Conservation (phyloP, 1,284 basidiomycete genomes). For the Phylloporus sp. region DNA sequence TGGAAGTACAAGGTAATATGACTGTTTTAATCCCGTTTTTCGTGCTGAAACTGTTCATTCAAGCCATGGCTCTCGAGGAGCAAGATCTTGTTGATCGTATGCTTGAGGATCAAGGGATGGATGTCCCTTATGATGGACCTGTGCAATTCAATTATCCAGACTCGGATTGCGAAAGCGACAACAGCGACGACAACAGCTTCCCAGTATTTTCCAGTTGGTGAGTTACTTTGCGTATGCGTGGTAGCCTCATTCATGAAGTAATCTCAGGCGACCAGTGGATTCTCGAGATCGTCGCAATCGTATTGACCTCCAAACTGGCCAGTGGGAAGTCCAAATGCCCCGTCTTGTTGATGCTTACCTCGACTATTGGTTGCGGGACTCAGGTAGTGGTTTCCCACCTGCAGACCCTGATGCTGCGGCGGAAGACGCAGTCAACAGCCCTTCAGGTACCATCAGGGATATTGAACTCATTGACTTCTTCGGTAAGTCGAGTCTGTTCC, state of each 20-base stretch:
- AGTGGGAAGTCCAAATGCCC: not conserved
- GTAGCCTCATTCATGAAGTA: not conserved
- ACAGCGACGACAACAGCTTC: no score
- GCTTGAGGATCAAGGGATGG: no score
- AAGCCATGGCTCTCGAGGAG: no score
- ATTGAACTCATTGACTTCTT: conserved; percentile 1
- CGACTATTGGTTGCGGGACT: not conserved
- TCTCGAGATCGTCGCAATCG: not conserved
- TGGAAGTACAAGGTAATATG: no score
- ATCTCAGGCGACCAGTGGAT: not conserved
- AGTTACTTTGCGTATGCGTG: no score
- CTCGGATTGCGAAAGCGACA: no score
- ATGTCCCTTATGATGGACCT: no score
- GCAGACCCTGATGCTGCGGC: not conserved
- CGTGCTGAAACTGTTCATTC: no score
- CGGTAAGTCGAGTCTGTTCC: not conserved
- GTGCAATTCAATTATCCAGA: no score
- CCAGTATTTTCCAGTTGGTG: no score
- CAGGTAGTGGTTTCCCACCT: not conserved
- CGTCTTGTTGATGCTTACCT: not conserved
- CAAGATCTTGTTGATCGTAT: no score
- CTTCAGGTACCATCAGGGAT: not conserved
- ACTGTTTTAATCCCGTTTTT: no score
- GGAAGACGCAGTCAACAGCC: not conserved
- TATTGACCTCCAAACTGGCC: not conserved